Evolutionary conservation across 768 basidiomycete genomes (phyloP).

Genomic region (Termitomyces sp.): DNA sequence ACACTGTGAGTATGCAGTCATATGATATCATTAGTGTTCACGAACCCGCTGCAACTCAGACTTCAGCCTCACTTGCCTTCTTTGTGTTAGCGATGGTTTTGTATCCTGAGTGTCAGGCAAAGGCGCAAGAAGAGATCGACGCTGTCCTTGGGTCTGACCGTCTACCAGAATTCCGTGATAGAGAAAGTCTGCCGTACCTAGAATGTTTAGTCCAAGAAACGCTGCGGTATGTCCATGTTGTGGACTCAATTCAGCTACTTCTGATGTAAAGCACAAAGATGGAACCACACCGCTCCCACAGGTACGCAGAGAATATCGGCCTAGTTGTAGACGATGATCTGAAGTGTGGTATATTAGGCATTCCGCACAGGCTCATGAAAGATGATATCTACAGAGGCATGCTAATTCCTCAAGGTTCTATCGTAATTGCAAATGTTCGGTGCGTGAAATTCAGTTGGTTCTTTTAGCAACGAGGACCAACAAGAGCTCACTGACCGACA

Average conservation of each 20-base stretch:
- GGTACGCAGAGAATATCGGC: neutral
- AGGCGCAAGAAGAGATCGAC: conserved; percentile 26
- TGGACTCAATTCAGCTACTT: neutral
- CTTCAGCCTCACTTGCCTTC: conserved; percentile 18
- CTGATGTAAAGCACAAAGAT: neutral
- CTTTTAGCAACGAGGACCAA: neutral
- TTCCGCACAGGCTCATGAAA: conserved; percentile 13
- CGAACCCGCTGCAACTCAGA: conserved; percentile 8
- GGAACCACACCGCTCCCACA: conserved; percentile 8
- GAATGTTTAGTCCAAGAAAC: conserved; percentile 15
- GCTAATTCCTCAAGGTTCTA: conserved; percentile 13
- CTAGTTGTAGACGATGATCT: neutral
- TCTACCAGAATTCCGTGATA: conserved; percentile 21
- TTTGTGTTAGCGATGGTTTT: conserved; percentile 25
- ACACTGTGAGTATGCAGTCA: conserved; percentile 9
- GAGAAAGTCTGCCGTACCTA: conserved; percentile 18
- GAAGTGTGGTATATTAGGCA: conserved; percentile 1
- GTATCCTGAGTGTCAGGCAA: conserved; percentile 20
- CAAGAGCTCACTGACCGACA: neutral
- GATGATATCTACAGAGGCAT: conserved; percentile 16
- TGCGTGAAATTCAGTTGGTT: neutral
- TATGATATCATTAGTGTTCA: neutral
- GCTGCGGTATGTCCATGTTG: conserved; percentile 4
- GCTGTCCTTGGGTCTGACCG: conserved; percentile 18
- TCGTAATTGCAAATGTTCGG: conserved; percentile 12